Evolutionary conservation across 176 grass and related monocot species (phyloP).

Genomic region (Puccinellia tenuiflora): DNA sequence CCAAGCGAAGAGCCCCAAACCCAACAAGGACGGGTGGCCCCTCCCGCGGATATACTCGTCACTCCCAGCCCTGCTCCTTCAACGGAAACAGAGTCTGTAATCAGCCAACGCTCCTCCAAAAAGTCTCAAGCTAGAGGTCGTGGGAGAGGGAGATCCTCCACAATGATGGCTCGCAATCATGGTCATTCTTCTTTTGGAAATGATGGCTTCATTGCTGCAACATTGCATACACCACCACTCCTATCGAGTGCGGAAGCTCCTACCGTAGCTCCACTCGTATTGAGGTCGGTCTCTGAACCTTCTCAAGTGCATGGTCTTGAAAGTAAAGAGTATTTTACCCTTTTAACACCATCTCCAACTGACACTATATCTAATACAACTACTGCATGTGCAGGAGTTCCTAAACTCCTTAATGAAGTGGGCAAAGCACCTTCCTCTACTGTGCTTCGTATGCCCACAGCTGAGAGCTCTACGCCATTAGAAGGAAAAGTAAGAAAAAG

Average conservation of each 20-base stretch:
- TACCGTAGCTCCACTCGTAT: background rate
- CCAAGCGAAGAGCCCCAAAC: background rate
- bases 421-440: background rate
- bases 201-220: background rate
- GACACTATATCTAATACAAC: background rate
- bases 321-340: background rate
- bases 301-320: background rate
- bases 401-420: background rate
- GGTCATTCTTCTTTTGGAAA: background rate
- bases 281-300: background rate
- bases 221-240: background rate
- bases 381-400: background rate
- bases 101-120: background rate
- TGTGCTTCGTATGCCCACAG: background rate
- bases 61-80: background rate
- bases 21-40: accelerated
- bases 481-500: background rate
- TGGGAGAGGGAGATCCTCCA: background rate
- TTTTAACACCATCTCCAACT: background rate
- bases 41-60: background rate
- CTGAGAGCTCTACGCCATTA: background rate
- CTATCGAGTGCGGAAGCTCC: background rate
- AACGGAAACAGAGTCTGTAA: background rate
- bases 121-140: accelerated
- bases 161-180: background rate